Conservation (phyloP, 768 basidiomycete species). For the Mycena vitilis region DNA sequence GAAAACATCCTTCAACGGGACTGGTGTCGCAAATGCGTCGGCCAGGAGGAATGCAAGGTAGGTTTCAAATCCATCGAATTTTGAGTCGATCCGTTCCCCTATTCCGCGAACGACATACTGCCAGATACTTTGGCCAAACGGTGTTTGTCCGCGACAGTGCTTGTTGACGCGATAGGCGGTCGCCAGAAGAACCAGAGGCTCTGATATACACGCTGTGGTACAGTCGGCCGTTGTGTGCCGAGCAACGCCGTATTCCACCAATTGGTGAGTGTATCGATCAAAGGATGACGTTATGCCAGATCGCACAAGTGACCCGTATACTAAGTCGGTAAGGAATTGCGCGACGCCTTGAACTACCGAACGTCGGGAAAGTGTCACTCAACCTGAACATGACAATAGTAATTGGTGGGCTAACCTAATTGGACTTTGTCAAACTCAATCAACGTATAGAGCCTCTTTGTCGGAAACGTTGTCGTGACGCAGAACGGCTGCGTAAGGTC, state of each 20-base stretch:
- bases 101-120: background rate
- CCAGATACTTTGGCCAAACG: background rate
- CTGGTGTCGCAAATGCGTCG: background rate
- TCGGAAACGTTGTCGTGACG: background rate
- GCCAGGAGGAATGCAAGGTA: slow-evolving; percentile 4
- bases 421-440: background rate
- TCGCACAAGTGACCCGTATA: slow-evolving; percentile 1
- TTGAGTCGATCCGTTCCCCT: background rate
- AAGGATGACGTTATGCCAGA: background rate
- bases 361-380: background rate
- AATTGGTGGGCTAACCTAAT: background rate
- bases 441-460: background rate
- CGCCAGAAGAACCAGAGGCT: slow-evolving; percentile 1
- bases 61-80: background rate
- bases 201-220: background rate
- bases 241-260: background rate
- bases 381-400: background rate
- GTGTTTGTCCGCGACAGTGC: background rate
- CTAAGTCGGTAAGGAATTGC: background rate
- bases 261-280: background rate
- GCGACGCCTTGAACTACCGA: background rate
- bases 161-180: background rate
- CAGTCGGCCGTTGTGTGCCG: background rate
- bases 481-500: background rate
- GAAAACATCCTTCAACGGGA: background rate